These are phyloP conservation scores for Hypoxylon sp. DNA, from an alignment of 2,329 filamentous ascomycete species.

Conservation along the genomic window DNA sequence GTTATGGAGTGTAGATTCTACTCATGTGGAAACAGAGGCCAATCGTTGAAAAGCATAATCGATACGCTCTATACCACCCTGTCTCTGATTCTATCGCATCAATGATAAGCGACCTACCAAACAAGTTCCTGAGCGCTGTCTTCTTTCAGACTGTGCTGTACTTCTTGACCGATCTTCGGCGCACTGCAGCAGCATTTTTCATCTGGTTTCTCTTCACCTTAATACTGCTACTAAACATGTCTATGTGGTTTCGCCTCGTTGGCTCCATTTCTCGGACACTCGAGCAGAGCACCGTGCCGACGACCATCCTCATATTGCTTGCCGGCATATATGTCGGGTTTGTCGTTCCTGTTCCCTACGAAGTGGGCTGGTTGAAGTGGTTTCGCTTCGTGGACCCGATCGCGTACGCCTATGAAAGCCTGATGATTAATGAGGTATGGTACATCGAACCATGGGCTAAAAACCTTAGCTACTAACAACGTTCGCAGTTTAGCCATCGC, in stretches of 20 bases:
- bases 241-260: constrained; percentile 84
- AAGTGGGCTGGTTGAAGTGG: constrained; percentile 84
- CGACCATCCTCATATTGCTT: constrained; percentile 69
- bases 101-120: constrained; percentile 85
- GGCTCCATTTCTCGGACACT: constrained; percentile 68
- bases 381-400: constrained; percentile 82
- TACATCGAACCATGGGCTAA: no score
- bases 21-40: constrained; percentile 87
- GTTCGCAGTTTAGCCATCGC: no score
- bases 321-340: constrained; percentile 78
- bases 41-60: constrained; percentile 88
- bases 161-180: constrained; percentile 84
- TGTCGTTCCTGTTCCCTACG: constrained; percentile 70
- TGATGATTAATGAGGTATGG: constrained; percentile 81
- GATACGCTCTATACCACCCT: constrained; percentile 89
- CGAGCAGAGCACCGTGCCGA: constrained; percentile 69
- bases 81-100: constrained; percentile 85
- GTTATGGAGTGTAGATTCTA: constrained; percentile 51
- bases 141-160: constrained; percentile 84
- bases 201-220: constrained; percentile 83
- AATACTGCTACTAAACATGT: constrained; percentile 78
- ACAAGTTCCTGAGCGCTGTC: constrained; percentile 78
- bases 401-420: constrained; percentile 79
- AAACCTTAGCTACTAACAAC: no score
- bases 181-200: constrained; percentile 81